These are phyloP conservation scores for Neoscytalidium dimidiatum DNA, from an alignment of 2,329 filamentous ascomycete species.

Conservation along the genomic window DNA sequence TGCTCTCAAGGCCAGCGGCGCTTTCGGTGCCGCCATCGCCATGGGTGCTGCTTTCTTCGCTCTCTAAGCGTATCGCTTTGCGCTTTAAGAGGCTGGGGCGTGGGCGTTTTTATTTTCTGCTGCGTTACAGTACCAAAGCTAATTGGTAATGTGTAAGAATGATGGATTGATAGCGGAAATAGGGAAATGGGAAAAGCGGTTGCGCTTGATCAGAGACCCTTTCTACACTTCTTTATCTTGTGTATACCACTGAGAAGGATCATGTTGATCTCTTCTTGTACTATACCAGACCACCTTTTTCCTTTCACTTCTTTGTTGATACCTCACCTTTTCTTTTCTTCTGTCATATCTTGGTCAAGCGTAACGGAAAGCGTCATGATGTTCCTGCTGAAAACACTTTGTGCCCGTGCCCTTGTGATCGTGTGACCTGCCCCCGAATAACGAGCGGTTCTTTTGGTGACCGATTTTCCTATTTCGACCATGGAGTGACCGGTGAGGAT, in stretches of 20 bases:
- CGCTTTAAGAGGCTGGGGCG: not conserved
- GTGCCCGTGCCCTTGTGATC: not conserved
- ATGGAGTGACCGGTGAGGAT: too few relatives aligned
- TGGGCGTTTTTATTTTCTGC: not conserved
- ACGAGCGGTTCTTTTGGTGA: too few relatives aligned
- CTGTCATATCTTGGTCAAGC: not conserved
- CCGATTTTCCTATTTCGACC: too few relatives aligned
- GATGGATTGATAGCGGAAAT: not conserved
- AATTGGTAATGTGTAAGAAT: conserved; percentile 15
- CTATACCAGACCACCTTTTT: conserved; percentile 9
- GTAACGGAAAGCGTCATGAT: conserved; percentile 16
- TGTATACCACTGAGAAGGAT: not conserved
- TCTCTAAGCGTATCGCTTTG: conserved; percentile 8
- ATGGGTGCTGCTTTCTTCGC: conserved; percentile 20
- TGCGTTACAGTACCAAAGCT: not conserved
- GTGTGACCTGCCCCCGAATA: too few relatives aligned
- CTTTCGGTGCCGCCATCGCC: conserved; percentile 44
- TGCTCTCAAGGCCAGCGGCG: conserved; percentile 49
- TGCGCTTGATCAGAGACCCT: not conserved
- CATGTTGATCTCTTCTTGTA: not conserved
- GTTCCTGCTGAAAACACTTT: not conserved
- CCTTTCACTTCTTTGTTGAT: not conserved
- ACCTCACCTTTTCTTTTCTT: conserved; percentile 9
- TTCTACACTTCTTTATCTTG: not conserved
- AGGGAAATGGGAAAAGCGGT: not conserved